Conservation (phyloP, 495 filamentous ascomycete genomes). For the Aspergillus hancockii region DNA sequence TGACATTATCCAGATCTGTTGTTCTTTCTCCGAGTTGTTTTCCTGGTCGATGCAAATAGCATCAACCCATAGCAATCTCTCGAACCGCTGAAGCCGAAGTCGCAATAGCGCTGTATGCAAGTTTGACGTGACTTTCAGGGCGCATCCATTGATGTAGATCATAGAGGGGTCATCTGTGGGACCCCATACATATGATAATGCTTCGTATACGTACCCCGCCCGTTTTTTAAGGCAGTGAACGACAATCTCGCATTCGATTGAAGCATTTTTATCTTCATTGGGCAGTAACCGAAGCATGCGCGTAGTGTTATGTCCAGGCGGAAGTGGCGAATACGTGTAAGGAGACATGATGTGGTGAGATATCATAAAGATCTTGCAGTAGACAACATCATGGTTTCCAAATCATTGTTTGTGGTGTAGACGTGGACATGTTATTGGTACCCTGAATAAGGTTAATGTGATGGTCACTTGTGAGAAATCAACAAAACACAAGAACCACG, state of each 20-base stretch:
- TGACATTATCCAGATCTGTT: constrained; percentile 4
- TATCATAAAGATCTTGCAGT: not conserved
- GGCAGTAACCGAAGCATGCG: constrained; percentile 1
- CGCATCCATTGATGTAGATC: not conserved
- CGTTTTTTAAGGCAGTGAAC: not conserved
- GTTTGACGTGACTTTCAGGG: not conserved
- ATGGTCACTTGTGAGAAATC: not conserved
- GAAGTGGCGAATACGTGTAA: not conserved
- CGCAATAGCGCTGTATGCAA: constrained; percentile 3
- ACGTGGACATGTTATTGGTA: not conserved
- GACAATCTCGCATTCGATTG: not conserved
- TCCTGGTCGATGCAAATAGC: constrained; percentile 9
- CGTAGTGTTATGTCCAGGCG: not conserved
- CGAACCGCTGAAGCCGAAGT: not conserved
- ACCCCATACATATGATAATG: constrained; percentile 14
- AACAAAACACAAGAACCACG: not conserved
- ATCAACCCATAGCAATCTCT: constrained; percentile 8
- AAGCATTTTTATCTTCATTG: not conserved
- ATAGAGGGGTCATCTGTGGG: not conserved
- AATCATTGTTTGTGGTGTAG: not conserved
- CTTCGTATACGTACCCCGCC: constrained; percentile 1
- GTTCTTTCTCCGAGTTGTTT: not conserved
- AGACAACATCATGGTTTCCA: not conserved
- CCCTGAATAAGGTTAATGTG: not conserved
- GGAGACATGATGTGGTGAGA: not conserved